Evolutionary conservation across 2,329 filamentous ascomycete genomes (phyloP), one percentile per base, ranked within the genome.

Genomic region (Cercospora berteroae): DNA sequence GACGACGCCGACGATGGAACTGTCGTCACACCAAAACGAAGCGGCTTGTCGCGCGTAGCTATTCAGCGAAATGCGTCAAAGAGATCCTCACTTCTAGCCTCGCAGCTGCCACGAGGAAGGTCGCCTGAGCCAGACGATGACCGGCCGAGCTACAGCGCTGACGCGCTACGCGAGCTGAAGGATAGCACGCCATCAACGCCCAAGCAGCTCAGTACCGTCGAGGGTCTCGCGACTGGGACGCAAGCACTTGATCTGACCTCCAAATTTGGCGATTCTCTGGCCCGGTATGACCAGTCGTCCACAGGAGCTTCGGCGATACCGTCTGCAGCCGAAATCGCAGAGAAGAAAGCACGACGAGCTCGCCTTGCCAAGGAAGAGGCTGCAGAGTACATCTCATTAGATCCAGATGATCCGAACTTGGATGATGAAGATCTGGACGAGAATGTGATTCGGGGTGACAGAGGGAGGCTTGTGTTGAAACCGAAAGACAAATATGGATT

Each of bases 301-400:
- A 5, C 78, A 72, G 44, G 25, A n/a, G 68, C 79, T 61, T 78
- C 81, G 33, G 74, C 83, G 5, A 93, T 97, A 70, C 88, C 94
- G 3, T 93, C 90, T 1, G 90, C 94, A 69, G 87, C 90, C 2
- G 92, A 97, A 76, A 96, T 98, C 60, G 87, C 86, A 29, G 94
- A 96, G 80, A 96, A 94, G 82, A 98, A 97, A 79, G 91, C 93
- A 68, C 88, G 95, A 1, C 87, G 94, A 16, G 90, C 90, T n/a
- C 88, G 94, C 1, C 79, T 96, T 10, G 94, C 93, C 0, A 85
- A 88, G 63, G 88, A 93, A 74, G 81, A 91, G 27, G 62, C 70
- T 42, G 76, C 76, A 9, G 88, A 89, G 64, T 91, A 88, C 74
- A 86, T 92, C 55, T 87, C 88, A 0, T 81, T 92, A 0, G 83